A percentile compares a stretch with the other conserved stretches of the same genome.
These are phyloP conservation scores for Podosphaera xanthii DNA, from an alignment of 2,329 filamentous ascomycete species.

Conservation along the genomic window DNA sequence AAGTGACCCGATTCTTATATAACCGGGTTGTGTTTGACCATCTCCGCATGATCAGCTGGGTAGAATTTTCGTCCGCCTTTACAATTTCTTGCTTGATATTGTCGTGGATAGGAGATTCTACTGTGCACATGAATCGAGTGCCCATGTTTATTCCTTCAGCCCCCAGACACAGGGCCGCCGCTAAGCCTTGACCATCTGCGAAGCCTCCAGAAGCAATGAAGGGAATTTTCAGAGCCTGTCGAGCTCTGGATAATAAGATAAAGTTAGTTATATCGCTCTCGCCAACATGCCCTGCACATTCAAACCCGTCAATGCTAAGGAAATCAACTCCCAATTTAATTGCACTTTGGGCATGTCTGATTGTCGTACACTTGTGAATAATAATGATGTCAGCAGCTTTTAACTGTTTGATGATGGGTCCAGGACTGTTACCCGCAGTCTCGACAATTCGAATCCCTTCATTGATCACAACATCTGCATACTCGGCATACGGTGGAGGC, in stretches of 20 bases:
- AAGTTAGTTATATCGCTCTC: constrained; percentile 79
- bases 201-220: constrained; percentile 96
- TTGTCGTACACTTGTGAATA: constrained; percentile 94
- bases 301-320: constrained; percentile 88
- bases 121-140: constrained; percentile 88
- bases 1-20: constrained; percentile 74
- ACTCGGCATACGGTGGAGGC: constrained; percentile 78
- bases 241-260: constrained; percentile 62
- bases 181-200: constrained; percentile 79
- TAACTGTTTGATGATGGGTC: constrained; percentile 70
- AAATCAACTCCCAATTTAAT: constrained; percentile 93
- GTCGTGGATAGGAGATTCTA: constrained; percentile 75
- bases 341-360: constrained; percentile 76
- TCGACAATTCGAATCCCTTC: constrained; percentile 83
- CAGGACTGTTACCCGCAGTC: constrained; percentile 75
- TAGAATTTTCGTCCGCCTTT: constrained; percentile 70
- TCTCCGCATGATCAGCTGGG: constrained; percentile 61
- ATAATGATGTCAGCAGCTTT: constrained; percentile 61
- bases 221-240: constrained; percentile 63
- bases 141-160: constrained; percentile 97
- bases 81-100: constrained; percentile 94
- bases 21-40: constrained; percentile 86
- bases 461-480: constrained; percentile 79
- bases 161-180: constrained; percentile 71
- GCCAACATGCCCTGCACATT: constrained; percentile 78